A percentile compares a stretch with the other conserved stretches of the same genome.
phyloP scores from a whole-genome alignment of 2,329 filamentous ascomycete species.

The Penicillium sp. region DNA sequence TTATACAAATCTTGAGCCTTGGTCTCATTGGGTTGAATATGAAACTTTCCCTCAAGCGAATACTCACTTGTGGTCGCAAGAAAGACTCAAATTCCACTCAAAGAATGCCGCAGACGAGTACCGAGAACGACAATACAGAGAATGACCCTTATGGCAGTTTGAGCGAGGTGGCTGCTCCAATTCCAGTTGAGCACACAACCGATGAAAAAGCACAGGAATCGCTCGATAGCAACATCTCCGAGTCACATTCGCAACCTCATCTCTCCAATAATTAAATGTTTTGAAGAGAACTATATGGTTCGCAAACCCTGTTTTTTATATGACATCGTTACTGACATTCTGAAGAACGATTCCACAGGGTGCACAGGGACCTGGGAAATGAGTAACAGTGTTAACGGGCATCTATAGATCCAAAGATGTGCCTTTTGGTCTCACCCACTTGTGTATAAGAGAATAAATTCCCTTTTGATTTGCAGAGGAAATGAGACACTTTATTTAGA shows the following conservation, averaged over 20 bases:
- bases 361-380: neutral
- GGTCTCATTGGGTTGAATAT: neutral
- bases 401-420: too few relatives aligned
- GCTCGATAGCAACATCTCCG: neutral
- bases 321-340: neutral
- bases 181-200: neutral
- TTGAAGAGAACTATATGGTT: neutral
- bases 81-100: neutral
- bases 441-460: too few relatives aligned
- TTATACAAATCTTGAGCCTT: neutral
- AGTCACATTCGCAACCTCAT: neutral
- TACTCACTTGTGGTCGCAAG: neutral
- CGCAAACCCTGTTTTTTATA: too few relatives aligned
- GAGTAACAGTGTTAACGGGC: neutral
- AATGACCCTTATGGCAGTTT: neutral
- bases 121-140: neutral
- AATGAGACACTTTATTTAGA: too few relatives aligned
- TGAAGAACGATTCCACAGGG: neutral
- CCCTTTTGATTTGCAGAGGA: too few relatives aligned
- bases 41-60: neutral
- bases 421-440: neutral
- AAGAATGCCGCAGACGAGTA: neutral
- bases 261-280: constrained; percentile 3
- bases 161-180: constrained; percentile 1
- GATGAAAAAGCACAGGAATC: neutral